A percentile compares a stretch with the other conserved stretches of the same genome.
Conservation (phyloP, 2,329 filamentous ascomycete species). For the Alternaria metachromatica region DNA sequence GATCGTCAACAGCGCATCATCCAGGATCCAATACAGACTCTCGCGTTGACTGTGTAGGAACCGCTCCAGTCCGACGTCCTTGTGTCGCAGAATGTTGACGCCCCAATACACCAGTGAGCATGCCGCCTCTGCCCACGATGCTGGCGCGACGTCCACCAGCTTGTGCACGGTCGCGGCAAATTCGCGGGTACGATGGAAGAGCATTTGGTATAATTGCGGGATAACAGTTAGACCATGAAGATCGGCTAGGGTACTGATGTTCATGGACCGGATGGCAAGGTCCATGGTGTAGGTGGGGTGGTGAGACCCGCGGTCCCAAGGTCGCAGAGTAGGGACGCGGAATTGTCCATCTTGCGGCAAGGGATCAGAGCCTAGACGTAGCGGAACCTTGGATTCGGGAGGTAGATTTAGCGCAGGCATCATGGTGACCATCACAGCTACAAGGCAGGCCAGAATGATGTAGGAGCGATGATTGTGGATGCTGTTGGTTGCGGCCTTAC, state of each 20-base stretch:
- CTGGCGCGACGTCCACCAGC: neutral
- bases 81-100: constrained; percentile 8
- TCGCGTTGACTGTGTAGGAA: constrained; percentile 21
- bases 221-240: constrained; percentile 2
- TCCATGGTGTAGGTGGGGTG: neutral
- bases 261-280: constrained; percentile 1
- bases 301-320: neutral
- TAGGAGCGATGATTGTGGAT: neutral
- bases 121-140: constrained; percentile 11
- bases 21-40: constrained; percentile 23
- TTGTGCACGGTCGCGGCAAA: constrained; percentile 14
- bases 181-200: constrained; percentile 15
- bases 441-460: neutral
- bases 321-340: neutral
- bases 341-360: neutral
- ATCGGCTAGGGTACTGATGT: constrained; percentile 1
- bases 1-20: constrained; percentile 21
- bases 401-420: neutral
- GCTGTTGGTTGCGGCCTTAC: neutral
- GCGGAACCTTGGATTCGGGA: neutral
- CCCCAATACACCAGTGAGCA: constrained; percentile 17
- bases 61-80: constrained; percentile 7
- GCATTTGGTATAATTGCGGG: constrained; percentile 5
- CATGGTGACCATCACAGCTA: neutral
- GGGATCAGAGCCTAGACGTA: neutral